These are phyloP conservation scores for Botrytis byssoidea DNA, from an alignment of 2,329 filamentous ascomycete genomes.

Conservation along the genomic window DNA sequence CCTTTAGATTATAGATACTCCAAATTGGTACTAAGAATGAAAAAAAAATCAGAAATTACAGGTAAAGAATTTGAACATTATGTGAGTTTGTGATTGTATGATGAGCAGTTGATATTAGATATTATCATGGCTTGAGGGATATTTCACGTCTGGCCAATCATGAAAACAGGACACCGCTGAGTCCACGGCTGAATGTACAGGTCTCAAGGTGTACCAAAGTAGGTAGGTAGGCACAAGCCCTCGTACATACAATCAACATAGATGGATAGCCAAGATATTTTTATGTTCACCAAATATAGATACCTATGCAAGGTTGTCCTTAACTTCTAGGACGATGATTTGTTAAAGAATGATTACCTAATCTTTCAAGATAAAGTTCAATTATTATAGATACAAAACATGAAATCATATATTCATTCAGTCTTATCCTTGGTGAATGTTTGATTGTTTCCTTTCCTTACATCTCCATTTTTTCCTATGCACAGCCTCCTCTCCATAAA, in stretches of 20 bases:
- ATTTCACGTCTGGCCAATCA: too few species aligned
- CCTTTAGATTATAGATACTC: constrained; percentile 2
- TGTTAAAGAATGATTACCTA: neutral
- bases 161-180: neutral
- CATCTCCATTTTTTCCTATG: neutral
- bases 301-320: neutral
- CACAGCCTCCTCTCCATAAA: neutral
- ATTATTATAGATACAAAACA: constrained; percentile 11
- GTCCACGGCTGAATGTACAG: neutral
- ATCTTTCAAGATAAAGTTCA: neutral
- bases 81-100: neutral
- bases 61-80: too few species aligned
- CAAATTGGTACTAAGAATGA: neutral
- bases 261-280: neutral
- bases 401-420: constrained; percentile 13
- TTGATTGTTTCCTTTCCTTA: constrained; percentile 12
- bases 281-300: neutral
- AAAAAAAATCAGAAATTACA: neutral
- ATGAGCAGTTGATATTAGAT: neutral
- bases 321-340: neutral
- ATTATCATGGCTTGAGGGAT: too few species aligned
- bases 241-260: neutral
- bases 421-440: constrained; percentile 3
- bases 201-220: neutral
- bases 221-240: neutral